Conservation (phyloP, 306 rosid species). For the Carpinus fangiana region DNA sequence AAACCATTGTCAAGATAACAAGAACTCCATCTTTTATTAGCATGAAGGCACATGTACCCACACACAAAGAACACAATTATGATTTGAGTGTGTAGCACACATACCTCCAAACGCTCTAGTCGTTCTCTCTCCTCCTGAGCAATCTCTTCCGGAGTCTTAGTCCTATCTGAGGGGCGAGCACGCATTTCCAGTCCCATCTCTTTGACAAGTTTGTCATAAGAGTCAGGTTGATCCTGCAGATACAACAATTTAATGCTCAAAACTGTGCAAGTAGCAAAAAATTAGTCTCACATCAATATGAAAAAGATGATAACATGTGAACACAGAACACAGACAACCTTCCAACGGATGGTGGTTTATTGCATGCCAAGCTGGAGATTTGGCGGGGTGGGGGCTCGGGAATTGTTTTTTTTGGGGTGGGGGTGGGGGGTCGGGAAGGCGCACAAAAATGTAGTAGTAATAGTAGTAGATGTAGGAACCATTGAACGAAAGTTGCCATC, state of each 20-base stretch:
- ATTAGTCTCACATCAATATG: not conserved
- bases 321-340: not conserved
- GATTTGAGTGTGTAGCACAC: not conserved
- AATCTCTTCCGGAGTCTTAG: constrained; percentile 84
- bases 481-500: not conserved
- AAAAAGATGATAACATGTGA: not conserved
- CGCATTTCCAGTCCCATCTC: constrained; percentile 78
- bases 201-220: constrained; percentile 69
- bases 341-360: not conserved
- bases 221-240: constrained; percentile 74
- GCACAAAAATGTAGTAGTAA: not conserved
- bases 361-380: not conserved
- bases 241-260: constrained; percentile 20
- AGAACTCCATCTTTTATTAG: not conserved
- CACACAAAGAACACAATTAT: constrained; percentile 1
- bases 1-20: not conserved
- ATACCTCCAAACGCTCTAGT: constrained; percentile 80
- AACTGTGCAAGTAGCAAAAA: not conserved
- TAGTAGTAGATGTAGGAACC: not conserved
- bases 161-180: constrained; percentile 91
- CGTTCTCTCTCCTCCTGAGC: constrained; percentile 91
- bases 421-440: too few relatives aligned
- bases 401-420: too few relatives aligned
- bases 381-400: not conserved
- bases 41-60: not conserved